Evolutionary conservation across 2,329 filamentous ascomycete species (phyloP), one percentile per base, ranked within the genome.

Genomic region (Fusarium sp.): DNA sequence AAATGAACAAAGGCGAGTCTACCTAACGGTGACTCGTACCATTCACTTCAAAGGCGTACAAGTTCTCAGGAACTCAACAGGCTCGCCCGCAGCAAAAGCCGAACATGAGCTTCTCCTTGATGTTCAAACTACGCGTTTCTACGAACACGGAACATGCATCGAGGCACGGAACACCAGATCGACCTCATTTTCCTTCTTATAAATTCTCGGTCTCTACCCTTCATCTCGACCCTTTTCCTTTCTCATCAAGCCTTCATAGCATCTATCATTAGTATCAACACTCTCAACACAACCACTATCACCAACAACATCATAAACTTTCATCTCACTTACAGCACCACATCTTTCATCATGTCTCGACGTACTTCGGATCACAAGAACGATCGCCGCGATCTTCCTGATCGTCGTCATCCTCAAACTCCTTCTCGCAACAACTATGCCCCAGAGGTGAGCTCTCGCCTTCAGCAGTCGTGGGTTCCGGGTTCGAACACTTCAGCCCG

Each of bases 271-370:
- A 6, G 7, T 10, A 19, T 11, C 32, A n/a, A 9, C 15, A n/a
- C 7, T 4, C 17, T 36, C 34, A 10, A 46, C 17, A 32, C 38
- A 15, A 14, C 3, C 12, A 20, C 19, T 30, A 21, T 21, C 17
- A 63, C 23, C 30, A 46, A 52, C 21, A 24, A 32, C 32, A 39
- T 2, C 20, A 19, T 6, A 36, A 12, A 38, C n/a, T 21, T 9
- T n/a, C 14, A 4, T 10, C 5, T 44, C 7, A 2, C 0, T 8
- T 15, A 47, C 7, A 14, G 21, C 7, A n/a, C 10, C 2, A 17
- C 4, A n/a, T 23, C n/a, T 20, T 12, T 11, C 43, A 48, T 14
- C 19, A 65, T 64, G 59, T 46, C 43, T 43, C 17, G 8, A 3
- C 28, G 12, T 26, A 11, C 19, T 10, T 17, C 30, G 0, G 9